phyloP scores from a whole-genome alignment of 495 filamentous ascomycete genomes.

The Aspergillus funiculosus region DNA sequence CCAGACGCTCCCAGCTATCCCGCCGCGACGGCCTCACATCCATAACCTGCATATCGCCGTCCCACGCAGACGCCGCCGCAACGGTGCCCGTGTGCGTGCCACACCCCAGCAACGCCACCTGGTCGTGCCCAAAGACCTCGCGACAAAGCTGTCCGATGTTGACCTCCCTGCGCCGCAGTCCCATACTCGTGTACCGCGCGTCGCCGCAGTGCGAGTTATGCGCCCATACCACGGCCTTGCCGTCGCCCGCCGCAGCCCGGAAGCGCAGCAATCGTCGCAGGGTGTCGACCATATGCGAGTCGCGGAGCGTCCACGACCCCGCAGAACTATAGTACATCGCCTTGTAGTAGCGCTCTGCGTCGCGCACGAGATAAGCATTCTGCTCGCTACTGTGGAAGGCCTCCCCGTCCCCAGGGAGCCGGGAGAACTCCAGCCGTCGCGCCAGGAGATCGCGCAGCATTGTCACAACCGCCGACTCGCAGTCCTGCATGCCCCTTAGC shows the following conservation, averaged over 20 bases:
- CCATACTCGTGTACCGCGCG: constrained; percentile 52
- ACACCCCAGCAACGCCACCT: constrained; percentile 49
- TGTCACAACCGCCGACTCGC: constrained; percentile 42
- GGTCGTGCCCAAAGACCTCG: constrained; percentile 41
- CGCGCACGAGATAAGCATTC: constrained; percentile 51
- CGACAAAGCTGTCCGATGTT: constrained; percentile 54
- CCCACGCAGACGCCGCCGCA: constrained; percentile 52
- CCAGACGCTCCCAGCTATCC: constrained; percentile 44
- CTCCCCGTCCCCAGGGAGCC: constrained; percentile 35
- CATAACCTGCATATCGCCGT: constrained; percentile 53
- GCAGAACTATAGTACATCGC: constrained; percentile 53
- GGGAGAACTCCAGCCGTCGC: constrained; percentile 42
- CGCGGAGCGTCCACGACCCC: constrained; percentile 53
- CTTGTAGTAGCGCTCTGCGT: constrained; percentile 54
- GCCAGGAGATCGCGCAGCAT: constrained; percentile 44
- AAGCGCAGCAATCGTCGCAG: constrained; percentile 42
- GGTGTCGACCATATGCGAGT: constrained; percentile 55
- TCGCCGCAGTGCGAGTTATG: constrained; percentile 59
- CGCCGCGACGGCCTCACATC: constrained; percentile 34
- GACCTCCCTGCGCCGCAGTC: constrained; percentile 42
- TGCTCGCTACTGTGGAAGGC: constrained; percentile 51
- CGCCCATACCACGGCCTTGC: constrained; percentile 55
- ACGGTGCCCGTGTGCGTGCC: constrained; percentile 52
- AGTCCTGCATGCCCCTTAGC: constrained; percentile 41
- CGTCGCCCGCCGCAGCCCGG: constrained; percentile 38